Conservation (phyloP, 1,284 basidiomycete genomes). For the Anthracocystis setariae region DNA sequence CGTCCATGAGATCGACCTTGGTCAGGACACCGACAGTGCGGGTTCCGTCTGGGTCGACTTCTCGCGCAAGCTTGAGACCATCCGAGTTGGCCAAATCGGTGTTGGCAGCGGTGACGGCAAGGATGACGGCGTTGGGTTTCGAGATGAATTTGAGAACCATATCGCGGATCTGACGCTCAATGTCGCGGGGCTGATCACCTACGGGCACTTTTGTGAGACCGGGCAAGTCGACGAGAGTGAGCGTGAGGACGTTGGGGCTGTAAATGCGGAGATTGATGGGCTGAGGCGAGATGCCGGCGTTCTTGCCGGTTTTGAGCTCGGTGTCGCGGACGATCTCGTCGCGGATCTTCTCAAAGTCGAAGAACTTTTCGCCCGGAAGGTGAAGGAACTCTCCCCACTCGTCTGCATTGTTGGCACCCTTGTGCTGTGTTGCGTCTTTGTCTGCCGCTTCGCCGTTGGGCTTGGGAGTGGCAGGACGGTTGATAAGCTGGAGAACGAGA, state of each 20-base stretch:
- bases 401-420: conserved; percentile 66
- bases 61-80: conserved; percentile 92
- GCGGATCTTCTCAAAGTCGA: conserved; percentile 91
- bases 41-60: conserved; percentile 92
- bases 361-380: conserved; percentile 92
- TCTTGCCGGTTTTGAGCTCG: conserved; percentile 95
- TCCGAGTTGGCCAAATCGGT: conserved; percentile 99
- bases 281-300: conserved; percentile 95
- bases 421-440: conserved; percentile 2
- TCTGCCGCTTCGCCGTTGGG: conserved; percentile 24
- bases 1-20: conserved; percentile 98
- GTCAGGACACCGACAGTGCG: conserved; percentile 95
- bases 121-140: conserved; percentile 95
- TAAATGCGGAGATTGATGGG: conserved; percentile 95
- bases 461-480: conserved; percentile 70
- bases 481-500: conserved; percentile 92
- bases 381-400: conserved; percentile 98
- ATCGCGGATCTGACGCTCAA: conserved; percentile 93
- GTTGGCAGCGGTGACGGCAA: conserved; percentile 95
- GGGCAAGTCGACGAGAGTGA: conserved; percentile 94
- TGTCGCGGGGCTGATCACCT: conserved; percentile 81
- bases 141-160: conserved; percentile 94
- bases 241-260: conserved; percentile 93
- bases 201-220: conserved; percentile 82
- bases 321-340: conserved; percentile 99